phyloP scores from a whole-genome alignment of 345 rosid species.

The Hibiscus tridactylites region DNA sequence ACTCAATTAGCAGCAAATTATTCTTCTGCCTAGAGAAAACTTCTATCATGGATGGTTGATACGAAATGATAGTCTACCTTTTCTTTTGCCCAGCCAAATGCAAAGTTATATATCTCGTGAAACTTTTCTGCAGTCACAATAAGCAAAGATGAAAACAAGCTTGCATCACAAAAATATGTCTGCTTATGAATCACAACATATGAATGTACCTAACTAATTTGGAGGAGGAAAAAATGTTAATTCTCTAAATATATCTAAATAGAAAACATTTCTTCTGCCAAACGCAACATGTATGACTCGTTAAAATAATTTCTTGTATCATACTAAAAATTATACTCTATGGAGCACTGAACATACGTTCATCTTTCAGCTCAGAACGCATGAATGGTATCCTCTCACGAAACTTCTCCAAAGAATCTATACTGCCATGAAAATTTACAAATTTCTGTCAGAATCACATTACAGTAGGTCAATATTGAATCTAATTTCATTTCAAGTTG shows the following conservation, averaged over 20 bases:
- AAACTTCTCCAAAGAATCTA: slow-evolving; percentile 82
- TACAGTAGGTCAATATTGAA: background rate
- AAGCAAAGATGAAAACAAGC: slow-evolving; percentile 8
- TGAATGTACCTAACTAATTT: background rate
- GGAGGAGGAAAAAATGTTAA: background rate
- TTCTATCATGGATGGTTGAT: background rate
- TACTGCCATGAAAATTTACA: slow-evolving; percentile 48
- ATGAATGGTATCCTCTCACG: slow-evolving; percentile 67
- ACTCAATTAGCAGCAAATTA: background rate
- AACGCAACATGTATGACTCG: background rate
- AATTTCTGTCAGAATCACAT: slow-evolving; percentile 18
- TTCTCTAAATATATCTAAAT: background rate
- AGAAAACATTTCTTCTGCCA: background rate
- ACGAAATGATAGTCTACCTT: slow-evolving; percentile 45
- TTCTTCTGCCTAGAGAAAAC: background rate
- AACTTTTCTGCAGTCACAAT: slow-evolving; percentile 69
- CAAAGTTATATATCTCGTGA: slow-evolving; percentile 84
- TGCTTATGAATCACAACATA: background rate
- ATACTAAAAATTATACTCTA: slow-evolving; percentile 10
- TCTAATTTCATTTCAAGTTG: background rate
- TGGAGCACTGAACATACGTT: slow-evolving; percentile 45
- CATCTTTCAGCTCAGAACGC: slow-evolving; percentile 94
- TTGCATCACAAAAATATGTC: background rate
- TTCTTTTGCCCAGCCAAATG: slow-evolving; percentile 98
- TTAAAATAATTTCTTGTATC: slow-evolving; percentile 2